phyloP scores from a whole-genome alignment of 441 rosid species.

The Eutrema salsugineum region DNA sequence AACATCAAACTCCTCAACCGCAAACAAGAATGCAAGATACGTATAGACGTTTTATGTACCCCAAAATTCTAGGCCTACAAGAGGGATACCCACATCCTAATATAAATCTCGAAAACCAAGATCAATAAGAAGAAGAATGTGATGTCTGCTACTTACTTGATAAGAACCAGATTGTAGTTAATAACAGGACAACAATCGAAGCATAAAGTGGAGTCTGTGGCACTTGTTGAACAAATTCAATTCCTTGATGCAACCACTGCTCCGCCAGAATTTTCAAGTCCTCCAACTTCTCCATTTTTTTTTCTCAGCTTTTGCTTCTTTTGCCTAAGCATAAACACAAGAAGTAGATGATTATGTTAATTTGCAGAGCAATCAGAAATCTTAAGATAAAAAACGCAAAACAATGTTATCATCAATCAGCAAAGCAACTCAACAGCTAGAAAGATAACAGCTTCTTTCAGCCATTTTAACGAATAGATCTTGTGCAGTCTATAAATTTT shows the following conservation, averaged over 20 bases:
- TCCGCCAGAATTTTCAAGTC: constrained; percentile 50
- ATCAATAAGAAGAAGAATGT: neutral
- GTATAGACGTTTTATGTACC: neutral
- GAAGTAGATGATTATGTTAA: neutral
- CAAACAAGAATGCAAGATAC: neutral
- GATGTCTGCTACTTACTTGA: constrained; percentile 38
- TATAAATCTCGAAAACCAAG: neutral
- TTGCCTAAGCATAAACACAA: constrained; percentile 1
- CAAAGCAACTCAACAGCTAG: neutral
- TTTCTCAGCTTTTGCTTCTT: constrained; percentile 8
- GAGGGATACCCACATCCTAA: neutral
- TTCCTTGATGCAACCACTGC: constrained; percentile 45
- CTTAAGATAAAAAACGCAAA: neutral
- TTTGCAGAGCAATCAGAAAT: neutral
- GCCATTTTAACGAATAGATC: constrained; percentile 19
- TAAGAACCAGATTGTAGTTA: constrained; percentile 52
- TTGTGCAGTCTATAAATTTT: constrained; percentile 5
- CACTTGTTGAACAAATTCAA: constrained; percentile 46
- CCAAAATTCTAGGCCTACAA: neutral
- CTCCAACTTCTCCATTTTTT: constrained; percentile 60
- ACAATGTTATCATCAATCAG: neutral
- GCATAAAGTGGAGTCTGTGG: constrained; percentile 68
- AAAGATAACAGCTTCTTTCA: constrained; percentile 8
- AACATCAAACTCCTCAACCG: neutral
- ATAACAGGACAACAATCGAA: constrained; percentile 50